phyloP scores from a whole-genome alignment of 306 rosid genomes.

The Adenanthera pavonina region DNA sequence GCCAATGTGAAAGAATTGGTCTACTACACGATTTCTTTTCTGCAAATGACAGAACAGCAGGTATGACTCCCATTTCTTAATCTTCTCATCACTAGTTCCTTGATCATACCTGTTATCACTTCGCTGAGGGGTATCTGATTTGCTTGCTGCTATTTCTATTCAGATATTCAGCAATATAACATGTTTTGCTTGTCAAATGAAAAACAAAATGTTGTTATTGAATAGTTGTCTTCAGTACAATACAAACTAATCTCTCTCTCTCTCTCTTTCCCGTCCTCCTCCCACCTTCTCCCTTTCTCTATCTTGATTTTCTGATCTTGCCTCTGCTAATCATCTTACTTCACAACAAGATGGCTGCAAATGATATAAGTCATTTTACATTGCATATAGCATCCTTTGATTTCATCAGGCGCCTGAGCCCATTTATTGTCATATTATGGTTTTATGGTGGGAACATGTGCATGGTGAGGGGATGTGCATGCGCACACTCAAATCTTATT shows the following conservation, averaged over 20 bases:
- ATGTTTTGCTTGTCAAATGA: constrained; percentile 22
- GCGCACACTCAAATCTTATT: neutral
- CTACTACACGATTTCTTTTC: constrained; percentile 84
- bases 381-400: neutral
- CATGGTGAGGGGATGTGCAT: neutral
- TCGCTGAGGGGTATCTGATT: constrained; percentile 21
- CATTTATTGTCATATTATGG: neutral
- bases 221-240: neutral
- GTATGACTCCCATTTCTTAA: constrained; percentile 43
- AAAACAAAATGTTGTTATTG: neutral
- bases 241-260: constrained; percentile 3
- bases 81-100: constrained; percentile 15
- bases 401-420: neutral
- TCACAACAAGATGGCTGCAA: neutral
- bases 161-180: constrained; percentile 14
- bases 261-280: neutral
- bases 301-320: neutral
- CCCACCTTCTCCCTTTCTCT: neutral
- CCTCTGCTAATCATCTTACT: neutral
- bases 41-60: constrained; percentile 94
- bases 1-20: constrained; percentile 80
- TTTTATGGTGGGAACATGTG: neutral
- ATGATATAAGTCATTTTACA: neutral
- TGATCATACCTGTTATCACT: constrained; percentile 21
- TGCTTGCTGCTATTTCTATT: constrained; percentile 32